phyloP scores from a whole-genome alignment of 495 filamentous ascomycete species.

The Xanthoparmelia taractica region DNA sequence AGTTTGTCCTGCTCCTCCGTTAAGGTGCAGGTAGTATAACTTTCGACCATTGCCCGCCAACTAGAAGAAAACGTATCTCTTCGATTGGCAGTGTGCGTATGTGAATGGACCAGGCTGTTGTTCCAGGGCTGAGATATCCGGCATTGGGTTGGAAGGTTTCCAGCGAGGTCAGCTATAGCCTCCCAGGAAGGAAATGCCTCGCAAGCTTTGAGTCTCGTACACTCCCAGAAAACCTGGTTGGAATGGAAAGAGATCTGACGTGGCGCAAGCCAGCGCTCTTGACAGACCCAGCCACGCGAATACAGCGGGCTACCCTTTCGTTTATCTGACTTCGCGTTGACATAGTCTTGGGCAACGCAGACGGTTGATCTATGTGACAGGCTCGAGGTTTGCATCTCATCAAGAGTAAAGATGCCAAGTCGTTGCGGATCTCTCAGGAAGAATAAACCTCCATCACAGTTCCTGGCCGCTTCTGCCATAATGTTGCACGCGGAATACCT shows the following conservation, averaged over 20 bases:
- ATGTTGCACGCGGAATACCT: constrained; percentile 25
- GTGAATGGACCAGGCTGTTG: neutral
- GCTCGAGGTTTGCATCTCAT: constrained; percentile 3
- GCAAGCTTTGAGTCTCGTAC: constrained; percentile 25
- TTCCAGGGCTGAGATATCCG: neutral
- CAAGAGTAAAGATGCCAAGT: constrained; percentile 2
- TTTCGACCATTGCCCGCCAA: neutral
- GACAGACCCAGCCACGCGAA: constrained; percentile 31
- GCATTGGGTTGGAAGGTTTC: neutral
- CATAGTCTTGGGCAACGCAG: neutral
- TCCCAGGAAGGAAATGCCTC: constrained; percentile 24
- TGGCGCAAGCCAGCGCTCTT: constrained; percentile 31
- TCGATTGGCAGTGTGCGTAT: neutral
- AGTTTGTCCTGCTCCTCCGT: constrained; percentile 12
- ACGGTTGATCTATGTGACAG: neutral
- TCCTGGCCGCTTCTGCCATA: constrained; percentile 20
- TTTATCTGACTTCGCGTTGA: neutral
- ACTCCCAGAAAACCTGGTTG: constrained; percentile 32
- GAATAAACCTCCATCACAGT: constrained; percentile 20
- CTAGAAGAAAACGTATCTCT: neutral
- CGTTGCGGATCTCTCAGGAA: constrained; percentile 6
- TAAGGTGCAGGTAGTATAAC: neutral
- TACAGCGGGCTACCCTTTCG: constrained; percentile 15
- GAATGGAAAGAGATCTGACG: constrained; percentile 28
- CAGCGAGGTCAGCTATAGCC: neutral